Evolutionary conservation across 108 stramenopile species (phyloP), one percentile per base, ranked within the genome.

Genomic region (Thalassiosira profunda): DNA sequence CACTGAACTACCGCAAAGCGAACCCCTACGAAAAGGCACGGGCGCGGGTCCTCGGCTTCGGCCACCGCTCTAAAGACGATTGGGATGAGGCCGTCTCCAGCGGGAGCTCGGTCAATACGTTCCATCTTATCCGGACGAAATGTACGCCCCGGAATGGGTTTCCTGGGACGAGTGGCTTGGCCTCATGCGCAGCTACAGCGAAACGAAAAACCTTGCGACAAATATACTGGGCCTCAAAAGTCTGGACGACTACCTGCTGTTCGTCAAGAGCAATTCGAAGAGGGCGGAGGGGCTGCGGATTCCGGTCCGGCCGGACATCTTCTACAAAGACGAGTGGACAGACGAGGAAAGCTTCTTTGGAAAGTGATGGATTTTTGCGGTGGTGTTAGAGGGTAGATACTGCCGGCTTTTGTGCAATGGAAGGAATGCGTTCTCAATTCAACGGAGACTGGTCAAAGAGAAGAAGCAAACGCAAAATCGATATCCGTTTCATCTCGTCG

Each of bases 101-200:
- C 21, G 86, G 86, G 9, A 79, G 49, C 69, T 76, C 10, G 81
- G 83, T 15, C 74, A 76, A 29, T 86, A 90, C 46, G 48, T 87
- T 0, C 84, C 84, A 10, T 79, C 40, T 21, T 34, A 74, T 42
- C 89, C 89, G 2, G 89, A 90, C 35, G 73, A 85, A 62, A 90
- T 90, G 89, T 90, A 90, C 62, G 72, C 82, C 0, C 53, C 63
- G 1, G 89, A 90, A 52, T 90, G 89, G 89, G 63, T 67, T 2
- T 52, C 58, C 2, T 90, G 89, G 89, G 89, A 90, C 17, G 89
- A 90, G 49, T 90, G 79, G 60, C 46, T 90, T 33, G 86, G 89
- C 4, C n/a, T 87, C 8, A 90, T 87, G 84, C 52, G 89, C 31
- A 41, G 61, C 34, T 86, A 90, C 56, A 66, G 86, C 15, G 89